Evolutionary conservation across 108 stramenopile species (phyloP), one percentile per base, ranked within the genome.

Genomic region (Cyclostephanos tholiformis): DNA sequence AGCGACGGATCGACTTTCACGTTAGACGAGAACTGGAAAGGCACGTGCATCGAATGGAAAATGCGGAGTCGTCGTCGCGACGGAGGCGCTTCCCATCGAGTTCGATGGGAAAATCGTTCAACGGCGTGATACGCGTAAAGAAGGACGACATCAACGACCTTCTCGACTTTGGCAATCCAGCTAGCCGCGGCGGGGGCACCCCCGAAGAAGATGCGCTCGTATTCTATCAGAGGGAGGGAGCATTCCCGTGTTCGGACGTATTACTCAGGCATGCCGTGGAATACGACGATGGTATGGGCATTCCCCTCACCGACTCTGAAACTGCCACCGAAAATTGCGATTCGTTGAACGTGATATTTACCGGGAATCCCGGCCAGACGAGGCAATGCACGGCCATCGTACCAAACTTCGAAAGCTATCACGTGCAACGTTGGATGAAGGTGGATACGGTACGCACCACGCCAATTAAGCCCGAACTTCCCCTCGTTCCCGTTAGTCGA

Each of bases 311-410:
- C 16, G 80, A 82, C 65, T 32, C 80, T 6, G 19, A 70, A 65
- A 75, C 76, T 1, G 89, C 89, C 9, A 90, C 87, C 6, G 84
- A 83, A 49, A 86, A 90, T 74, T 90, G 89, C 64, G 82, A 90
- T 51, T 36, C 69, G 6, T 77, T 90, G 77, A 85, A 88, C 60
- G 82, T 90, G 6, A 73, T 88, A n/a, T 61, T 85, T 27, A 84
- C 84, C 16, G 75, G 78, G n/a, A 73, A 76, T 57, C 73, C 73
- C 13, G 73, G 76, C 26, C 17, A 69, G 22, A 77, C 69, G 0
- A n/a, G 71, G 17, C 85, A 88, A 70, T 90, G 89, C 50, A 67
- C 82, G 26, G 89, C 86, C 12, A 53, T 87, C 13, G 65, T 86
- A 32, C 86, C 86, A 30, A 77, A 86, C 23, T 89, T 82, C 30